Conservation (phyloP, 2,329 filamentous ascomycete species). For the Atkinsonella texensis region DNA sequence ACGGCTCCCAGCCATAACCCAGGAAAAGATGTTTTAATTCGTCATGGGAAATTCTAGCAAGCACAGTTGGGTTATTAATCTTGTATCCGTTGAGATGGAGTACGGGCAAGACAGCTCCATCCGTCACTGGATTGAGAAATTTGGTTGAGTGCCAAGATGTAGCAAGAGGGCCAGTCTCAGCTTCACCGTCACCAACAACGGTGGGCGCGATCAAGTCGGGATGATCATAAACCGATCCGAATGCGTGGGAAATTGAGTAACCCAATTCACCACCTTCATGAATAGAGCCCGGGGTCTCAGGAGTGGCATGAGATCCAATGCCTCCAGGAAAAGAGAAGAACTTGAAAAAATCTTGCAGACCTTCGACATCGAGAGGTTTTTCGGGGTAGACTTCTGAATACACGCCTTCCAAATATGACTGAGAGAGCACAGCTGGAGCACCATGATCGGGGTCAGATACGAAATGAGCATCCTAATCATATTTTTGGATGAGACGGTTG, state of each 20-base stretch:
- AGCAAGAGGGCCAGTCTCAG: constrained; percentile 69
- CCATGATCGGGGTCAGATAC: constrained; percentile 69
- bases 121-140: constrained; percentile 67
- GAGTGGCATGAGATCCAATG: constrained; percentile 66
- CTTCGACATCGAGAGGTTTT: constrained; percentile 55
- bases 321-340: constrained; percentile 73
- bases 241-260: constrained; percentile 71
- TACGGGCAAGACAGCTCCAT: constrained; percentile 66
- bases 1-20: constrained; percentile 69
- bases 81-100: constrained; percentile 77
- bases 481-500: constrained; percentile 73
- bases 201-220: constrained; percentile 63
- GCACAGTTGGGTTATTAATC: constrained; percentile 68
- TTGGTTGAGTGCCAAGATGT: constrained; percentile 76
- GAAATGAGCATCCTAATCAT: constrained; percentile 60
- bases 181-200: constrained; percentile 70
- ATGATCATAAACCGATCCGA: constrained; percentile 64
- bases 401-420: constrained; percentile 65
- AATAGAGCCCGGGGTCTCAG: constrained; percentile 64
- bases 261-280: constrained; percentile 74
- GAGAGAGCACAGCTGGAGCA: constrained; percentile 62
- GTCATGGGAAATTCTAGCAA: constrained; percentile 61
- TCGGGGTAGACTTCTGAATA: constrained; percentile 70
- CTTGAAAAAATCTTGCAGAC: constrained; percentile 68
- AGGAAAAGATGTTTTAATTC: constrained; percentile 58